phyloP scores from a whole-genome alignment of 2,329 filamentous ascomycete species.

The Cladosporium halotolerans region DNA sequence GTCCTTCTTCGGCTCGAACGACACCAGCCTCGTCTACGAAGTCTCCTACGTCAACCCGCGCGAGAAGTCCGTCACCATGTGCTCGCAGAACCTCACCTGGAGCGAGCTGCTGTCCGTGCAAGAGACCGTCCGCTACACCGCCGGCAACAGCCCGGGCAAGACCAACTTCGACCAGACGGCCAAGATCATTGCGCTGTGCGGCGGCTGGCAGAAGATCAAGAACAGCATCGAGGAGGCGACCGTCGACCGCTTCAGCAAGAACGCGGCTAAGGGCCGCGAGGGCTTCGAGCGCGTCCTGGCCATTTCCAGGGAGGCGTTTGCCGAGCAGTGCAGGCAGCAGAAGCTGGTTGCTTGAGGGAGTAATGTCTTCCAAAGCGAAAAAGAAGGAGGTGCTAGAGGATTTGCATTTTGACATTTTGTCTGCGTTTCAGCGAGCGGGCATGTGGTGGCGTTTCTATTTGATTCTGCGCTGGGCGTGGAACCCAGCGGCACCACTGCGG shows the following conservation, averaged over 20 bases:
- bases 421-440: slow-evolving; percentile 9
- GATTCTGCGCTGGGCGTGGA: neutral
- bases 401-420: neutral
- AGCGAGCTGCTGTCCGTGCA: slow-evolving; percentile 84
- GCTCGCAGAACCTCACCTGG: slow-evolving; percentile 90
- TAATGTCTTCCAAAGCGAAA: too few relatives aligned
- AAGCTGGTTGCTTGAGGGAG: slow-evolving; percentile 1
- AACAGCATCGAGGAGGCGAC: slow-evolving; percentile 92
- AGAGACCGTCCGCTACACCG: slow-evolving; percentile 81
- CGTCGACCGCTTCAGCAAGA: slow-evolving; percentile 83
- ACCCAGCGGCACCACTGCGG: neutral
- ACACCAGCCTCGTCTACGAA: slow-evolving; percentile 87
- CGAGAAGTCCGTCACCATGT: slow-evolving; percentile 87
- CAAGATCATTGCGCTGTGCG: slow-evolving; percentile 86
- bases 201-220: slow-evolving; percentile 95
- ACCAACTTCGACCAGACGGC: slow-evolving; percentile 87
- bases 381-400: too few relatives aligned
- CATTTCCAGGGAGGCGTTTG: slow-evolving; percentile 87
- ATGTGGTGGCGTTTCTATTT: slow-evolving; percentile 1
- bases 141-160: slow-evolving; percentile 37
- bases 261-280: slow-evolving; percentile 81
- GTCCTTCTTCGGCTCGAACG: slow-evolving; percentile 68
- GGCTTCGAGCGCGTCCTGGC: slow-evolving; percentile 92
- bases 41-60: slow-evolving; percentile 86
- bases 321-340: slow-evolving; percentile 70